phyloP scores from a whole-genome alignment of 169 alveolate species.

The Plasmodium adleri region DNA sequence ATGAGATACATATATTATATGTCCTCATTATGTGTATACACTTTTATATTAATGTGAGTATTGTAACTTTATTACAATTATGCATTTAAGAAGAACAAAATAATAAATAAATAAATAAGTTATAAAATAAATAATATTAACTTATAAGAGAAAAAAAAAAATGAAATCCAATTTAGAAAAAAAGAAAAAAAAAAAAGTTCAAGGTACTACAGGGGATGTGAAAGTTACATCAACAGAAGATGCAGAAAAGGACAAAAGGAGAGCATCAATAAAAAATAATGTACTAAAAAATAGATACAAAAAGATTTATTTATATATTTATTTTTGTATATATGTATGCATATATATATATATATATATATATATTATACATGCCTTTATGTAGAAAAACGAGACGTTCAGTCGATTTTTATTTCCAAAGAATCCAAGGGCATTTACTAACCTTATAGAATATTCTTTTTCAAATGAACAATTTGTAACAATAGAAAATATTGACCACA shows the following conservation, averaged over 20 bases:
- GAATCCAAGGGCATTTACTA: slow-evolving; percentile 69
- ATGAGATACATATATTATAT: no score
- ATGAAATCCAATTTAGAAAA: slow-evolving; percentile 57
- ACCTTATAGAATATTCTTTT: slow-evolving; percentile 62
- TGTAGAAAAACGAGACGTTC: slow-evolving; percentile 61
- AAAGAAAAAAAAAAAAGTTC: slow-evolving; percentile 53
- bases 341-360: slow-evolving; percentile 1
- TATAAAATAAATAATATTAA: no score
- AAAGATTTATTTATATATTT: slow-evolving; percentile 16
- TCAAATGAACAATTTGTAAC: slow-evolving; percentile 54
- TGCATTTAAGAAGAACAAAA: neutral
- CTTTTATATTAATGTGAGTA: no score
- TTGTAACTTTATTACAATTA: no score
- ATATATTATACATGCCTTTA: neutral
- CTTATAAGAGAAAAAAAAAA: neutral
- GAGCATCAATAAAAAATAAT: slow-evolving; percentile 11
- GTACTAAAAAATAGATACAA: slow-evolving; percentile 18
- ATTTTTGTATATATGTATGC: neutral
- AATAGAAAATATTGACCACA: slow-evolving; percentile 61
- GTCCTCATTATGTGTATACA: no score
- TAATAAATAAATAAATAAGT: no score
- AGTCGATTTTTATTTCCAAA: slow-evolving; percentile 69
- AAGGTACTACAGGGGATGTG: slow-evolving; percentile 13
- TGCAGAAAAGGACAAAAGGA: slow-evolving; percentile 27
- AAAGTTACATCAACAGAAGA: slow-evolving; percentile 20